Evolutionary conservation across 805 yeast genomes (phyloP).

Genomic region (Candida vaughaniae): DNA sequence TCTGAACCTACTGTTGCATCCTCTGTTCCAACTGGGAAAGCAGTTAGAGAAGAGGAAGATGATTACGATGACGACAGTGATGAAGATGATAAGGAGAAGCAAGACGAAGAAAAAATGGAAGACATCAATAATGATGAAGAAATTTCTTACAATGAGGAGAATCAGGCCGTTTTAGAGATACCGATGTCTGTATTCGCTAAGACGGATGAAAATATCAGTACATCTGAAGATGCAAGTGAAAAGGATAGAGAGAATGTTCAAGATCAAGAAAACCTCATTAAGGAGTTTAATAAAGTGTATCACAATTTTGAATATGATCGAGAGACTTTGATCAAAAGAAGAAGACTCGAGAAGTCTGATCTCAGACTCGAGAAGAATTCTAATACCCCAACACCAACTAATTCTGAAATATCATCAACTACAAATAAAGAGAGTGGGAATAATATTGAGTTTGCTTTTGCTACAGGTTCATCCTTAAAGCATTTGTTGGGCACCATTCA

Average conservation of each 20-base stretch:
- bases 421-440: conserved; percentile 13
- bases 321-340: conserved; percentile 71
- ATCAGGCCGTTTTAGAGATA: conserved; percentile 31
- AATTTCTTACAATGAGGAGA: conserved; percentile 24
- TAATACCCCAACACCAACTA: conserved; percentile 8
- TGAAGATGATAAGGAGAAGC: conserved; percentile 17
- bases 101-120: conserved; percentile 25
- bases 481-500: conserved; percentile 80
- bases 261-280: conserved; percentile 49
- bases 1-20: neutral
- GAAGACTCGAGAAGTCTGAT: conserved; percentile 79
- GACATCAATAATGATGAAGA: conserved; percentile 33
- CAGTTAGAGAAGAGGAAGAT: conserved; percentile 36
- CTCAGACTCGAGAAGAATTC: conserved; percentile 51
- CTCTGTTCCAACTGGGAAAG: neutral
- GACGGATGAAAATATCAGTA: conserved; percentile 5
- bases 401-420: conserved; percentile 12
- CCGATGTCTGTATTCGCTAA: conserved; percentile 28
- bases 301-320: conserved; percentile 75
- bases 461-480: conserved; percentile 50
- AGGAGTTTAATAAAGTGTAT: conserved; percentile 68
- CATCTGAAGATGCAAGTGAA: conserved; percentile 8
- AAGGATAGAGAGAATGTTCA: conserved; percentile 18
- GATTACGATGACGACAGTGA: conserved; percentile 30
- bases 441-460: conserved; percentile 38